Conservation (phyloP, 768 basidiomycete species). For the Tricholoma matsutake region DNA sequence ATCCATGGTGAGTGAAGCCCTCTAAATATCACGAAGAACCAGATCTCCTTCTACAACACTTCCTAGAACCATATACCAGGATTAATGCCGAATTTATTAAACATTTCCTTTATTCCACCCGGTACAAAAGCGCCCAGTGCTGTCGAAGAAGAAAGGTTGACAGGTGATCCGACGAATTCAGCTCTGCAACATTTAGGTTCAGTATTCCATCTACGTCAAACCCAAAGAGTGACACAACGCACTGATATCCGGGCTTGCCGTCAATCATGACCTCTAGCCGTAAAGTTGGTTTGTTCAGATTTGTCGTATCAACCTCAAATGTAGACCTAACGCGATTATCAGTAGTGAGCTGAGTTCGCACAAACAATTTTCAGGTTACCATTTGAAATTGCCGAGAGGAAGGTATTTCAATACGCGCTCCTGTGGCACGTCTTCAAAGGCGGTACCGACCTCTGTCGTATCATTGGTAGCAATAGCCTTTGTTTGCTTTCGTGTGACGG, state of each 20-base stretch:
- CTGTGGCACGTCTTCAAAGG: constrained; percentile 41
- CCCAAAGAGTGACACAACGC: constrained; percentile 15
- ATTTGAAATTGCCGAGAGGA: constrained; percentile 64
- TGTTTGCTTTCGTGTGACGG: constrained; percentile 33
- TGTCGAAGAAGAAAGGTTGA: constrained; percentile 38
- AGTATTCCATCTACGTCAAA: not conserved
- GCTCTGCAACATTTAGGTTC: constrained; percentile 29
- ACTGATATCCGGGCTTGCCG: constrained; percentile 54
- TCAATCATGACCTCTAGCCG: constrained; percentile 59
- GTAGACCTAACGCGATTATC: constrained; percentile 45
- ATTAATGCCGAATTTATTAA: constrained; percentile 51
- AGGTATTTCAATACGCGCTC: constrained; percentile 60
- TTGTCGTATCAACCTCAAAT: constrained; percentile 66
- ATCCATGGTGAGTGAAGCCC: not conserved
- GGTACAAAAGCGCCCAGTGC: constrained; percentile 47
- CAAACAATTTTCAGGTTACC: constrained; percentile 32
- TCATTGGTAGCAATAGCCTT: constrained; percentile 25
- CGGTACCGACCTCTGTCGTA: constrained; percentile 18
- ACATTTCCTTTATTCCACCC: constrained; percentile 48
- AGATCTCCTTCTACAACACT: not conserved
- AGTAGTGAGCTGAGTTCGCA: not conserved
- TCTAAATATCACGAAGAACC: not conserved
- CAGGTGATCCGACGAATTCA: constrained; percentile 46
- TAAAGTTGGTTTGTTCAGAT: constrained; percentile 47
- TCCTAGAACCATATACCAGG: constrained; percentile 56